Conservation (phyloP, 208 protist species). For the Crithidia sp. region DNA sequence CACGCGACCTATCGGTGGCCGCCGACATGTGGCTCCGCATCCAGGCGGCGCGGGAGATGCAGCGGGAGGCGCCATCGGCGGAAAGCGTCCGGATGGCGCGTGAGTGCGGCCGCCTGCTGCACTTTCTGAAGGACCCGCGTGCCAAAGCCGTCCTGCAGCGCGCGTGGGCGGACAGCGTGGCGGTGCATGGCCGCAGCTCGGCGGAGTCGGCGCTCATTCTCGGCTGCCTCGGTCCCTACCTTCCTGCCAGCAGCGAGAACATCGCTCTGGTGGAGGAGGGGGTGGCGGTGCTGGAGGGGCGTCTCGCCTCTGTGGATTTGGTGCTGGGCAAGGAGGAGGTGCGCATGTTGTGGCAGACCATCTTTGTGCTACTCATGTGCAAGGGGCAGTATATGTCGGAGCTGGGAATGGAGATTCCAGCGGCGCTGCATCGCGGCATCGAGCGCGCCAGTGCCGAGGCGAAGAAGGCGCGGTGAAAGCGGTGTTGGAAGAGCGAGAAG, state of each 20-base stretch:
- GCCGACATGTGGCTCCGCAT: slow-evolving; percentile 66
- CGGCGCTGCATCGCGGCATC: slow-evolving; percentile 17
- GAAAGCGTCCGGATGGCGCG: slow-evolving; percentile 62
- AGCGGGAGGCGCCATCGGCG: slow-evolving; percentile 8
- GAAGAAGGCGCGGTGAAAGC: slow-evolving; percentile 21
- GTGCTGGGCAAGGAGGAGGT: slow-evolving; percentile 74
- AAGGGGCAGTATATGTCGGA: slow-evolving; percentile 77
- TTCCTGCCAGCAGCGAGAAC: slow-evolving; percentile 39
- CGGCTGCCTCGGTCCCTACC: slow-evolving; percentile 75
- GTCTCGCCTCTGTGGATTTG: slow-evolving; percentile 54
- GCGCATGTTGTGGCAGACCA: slow-evolving; percentile 78
- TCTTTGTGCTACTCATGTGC: slow-evolving; percentile 78
- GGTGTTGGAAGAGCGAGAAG: neutral
- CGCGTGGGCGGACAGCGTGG: slow-evolving; percentile 40
- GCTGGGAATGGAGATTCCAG: slow-evolving; percentile 44
- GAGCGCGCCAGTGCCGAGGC: slow-evolving; percentile 20
- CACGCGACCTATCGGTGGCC: slow-evolving; percentile 59
- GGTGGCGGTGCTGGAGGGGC: slow-evolving; percentile 50
- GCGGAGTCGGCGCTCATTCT: slow-evolving; percentile 72
- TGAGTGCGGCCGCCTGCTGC: slow-evolving; percentile 81
- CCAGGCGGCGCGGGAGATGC: slow-evolving; percentile 18
- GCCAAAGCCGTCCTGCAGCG: slow-evolving; percentile 60
- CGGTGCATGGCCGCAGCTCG: slow-evolving; percentile 57
- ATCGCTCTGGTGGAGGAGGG: slow-evolving; percentile 30
- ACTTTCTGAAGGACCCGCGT: slow-evolving; percentile 63